Evolutionary conservation across 2,329 filamentous ascomycete genomes (phyloP), one percentile per base, ranked within the genome.

Genomic region (Penicillium vulpinum): DNA sequence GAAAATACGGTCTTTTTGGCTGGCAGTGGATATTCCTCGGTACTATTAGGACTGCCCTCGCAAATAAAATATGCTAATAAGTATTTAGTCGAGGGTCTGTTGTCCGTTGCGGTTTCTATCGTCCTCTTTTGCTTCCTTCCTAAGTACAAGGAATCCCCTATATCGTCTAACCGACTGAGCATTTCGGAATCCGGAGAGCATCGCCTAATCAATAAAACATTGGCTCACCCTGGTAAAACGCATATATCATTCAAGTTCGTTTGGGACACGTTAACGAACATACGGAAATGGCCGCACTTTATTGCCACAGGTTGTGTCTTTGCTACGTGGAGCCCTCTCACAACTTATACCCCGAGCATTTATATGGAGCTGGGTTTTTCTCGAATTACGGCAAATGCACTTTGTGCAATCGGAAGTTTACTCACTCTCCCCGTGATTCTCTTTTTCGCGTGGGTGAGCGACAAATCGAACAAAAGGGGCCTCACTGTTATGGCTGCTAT

Each of bases 21-120:
- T 83, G 81, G 80, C 77, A 81, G 58, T 82, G 79, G 79, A 75
- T 82, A 1, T 82, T 82, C 40, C 52, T 82, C 11, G 64, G 79
- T 82, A 50, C 38, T 38, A 16, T 46, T 24, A 1, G 5, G 16
- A 7, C 7, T 18, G 9, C 5, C n/a, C 10, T n/a, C 15, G 15
- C 7, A 33, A 33, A 7, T 8, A 31, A 24, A 21, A 3, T 15
- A 18, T 39, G 13, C 24, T 53, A 28, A 53, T 6, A 10, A 9
- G 24, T n/a, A 15, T 16, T 8, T 9, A 80, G 77, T 81, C 4
- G 79, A 81, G 59, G 79, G 77, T 0, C 49, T 78, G 0, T 78
- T 77, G 39, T 80, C 78, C 0, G 74, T 80, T 26, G 28, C 59
- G 1, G 74, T 81, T 1, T 70, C 75, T 0, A 54, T 78, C 0